Percentiles rank a stretch among this genome's conserved stretches.
These are phyloP conservation scores for Pestalotiopsis sp. DNA, from an alignment of 2,329 filamentous ascomycete species.

Conservation along the genomic window DNA sequence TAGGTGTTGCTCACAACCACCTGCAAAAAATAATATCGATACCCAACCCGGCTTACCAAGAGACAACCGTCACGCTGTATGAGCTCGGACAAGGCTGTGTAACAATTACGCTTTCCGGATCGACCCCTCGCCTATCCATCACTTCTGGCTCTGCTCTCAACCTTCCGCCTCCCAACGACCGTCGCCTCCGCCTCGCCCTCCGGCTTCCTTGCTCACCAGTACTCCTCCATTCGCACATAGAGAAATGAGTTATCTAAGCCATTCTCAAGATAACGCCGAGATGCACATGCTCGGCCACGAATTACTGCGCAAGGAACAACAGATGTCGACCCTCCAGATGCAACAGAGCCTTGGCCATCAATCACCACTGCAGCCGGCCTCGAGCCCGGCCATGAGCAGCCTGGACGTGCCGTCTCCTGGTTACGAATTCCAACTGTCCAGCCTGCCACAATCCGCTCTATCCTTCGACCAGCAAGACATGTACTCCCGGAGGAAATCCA, in stretches of 20 bases:
- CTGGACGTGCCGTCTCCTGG: slow-evolving; percentile 21
- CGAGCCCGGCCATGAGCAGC: slow-evolving; percentile 18
- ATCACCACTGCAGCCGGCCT: slow-evolving; percentile 20
- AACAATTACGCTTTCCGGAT: neutral
- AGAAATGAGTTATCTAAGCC: slow-evolving; percentile 21
- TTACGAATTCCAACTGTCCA: slow-evolving; percentile 29
- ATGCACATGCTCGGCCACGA: slow-evolving; percentile 27
- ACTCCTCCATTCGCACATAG: neutral
- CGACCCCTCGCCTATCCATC: neutral
- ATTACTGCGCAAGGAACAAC: slow-evolving; percentile 19
- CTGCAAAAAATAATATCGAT: neutral
- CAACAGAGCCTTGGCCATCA: slow-evolving; percentile 26
- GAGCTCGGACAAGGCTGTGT: slow-evolving; percentile 3
- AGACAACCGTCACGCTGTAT: neutral
- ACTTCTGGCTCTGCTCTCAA: neutral
- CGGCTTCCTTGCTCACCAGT: neutral
- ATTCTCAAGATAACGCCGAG: slow-evolving; percentile 21
- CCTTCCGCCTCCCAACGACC: neutral
- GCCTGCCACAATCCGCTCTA: slow-evolving; percentile 19
- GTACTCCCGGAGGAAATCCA: slow-evolving; percentile 28
- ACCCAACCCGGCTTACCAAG: neutral
- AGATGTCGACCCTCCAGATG: slow-evolving; percentile 24
- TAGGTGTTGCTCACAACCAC: neutral
- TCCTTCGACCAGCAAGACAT: slow-evolving; percentile 23
- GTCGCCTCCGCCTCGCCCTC: neutral